These are phyloP conservation scores for Globisporangium emineosum DNA, from an alignment of 352 stramenopile species.

Conservation along the genomic window DNA sequence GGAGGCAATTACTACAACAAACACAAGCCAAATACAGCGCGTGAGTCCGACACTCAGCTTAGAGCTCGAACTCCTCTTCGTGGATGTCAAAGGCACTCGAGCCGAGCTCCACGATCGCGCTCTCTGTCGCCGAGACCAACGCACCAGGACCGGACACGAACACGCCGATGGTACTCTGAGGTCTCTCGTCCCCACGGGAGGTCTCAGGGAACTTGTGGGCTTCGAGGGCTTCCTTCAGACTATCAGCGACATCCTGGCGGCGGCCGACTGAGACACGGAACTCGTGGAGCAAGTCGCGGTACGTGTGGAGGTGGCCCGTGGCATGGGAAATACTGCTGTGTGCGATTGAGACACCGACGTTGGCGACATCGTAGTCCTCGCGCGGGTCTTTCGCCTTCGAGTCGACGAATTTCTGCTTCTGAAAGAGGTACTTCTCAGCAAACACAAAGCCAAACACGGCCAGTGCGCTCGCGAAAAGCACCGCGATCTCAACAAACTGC, in stretches of 20 bases:
- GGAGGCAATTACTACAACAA: too few relatives aligned
- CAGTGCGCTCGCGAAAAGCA: conserved; percentile 8
- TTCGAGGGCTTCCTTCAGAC: conserved; percentile 1
- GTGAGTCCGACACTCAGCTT: too few relatives aligned
- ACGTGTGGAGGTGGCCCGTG: conserved; percentile 5
- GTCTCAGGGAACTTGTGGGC: background rate
- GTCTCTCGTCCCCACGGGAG: background rate
- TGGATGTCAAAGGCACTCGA: conserved; percentile 4
- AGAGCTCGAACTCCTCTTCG: conserved; percentile 7
- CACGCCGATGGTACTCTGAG: conserved; percentile 5
- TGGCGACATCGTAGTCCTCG: conserved; percentile 10
- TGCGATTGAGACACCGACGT: background rate
- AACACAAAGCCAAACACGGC: conserved; percentile 10
- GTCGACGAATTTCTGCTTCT: background rate
- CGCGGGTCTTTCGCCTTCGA: conserved; percentile 1
- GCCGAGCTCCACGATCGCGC: background rate
- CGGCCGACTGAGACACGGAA: conserved; percentile 3
- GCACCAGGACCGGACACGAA: conserved; percentile 11
- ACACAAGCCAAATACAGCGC: too few relatives aligned
- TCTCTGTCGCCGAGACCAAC: conserved; percentile 7
- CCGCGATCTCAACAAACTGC: conserved; percentile 11
- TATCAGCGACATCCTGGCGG: conserved; percentile 2
- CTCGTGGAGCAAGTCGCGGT: conserved; percentile 5
- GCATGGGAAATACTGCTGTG: background rate
- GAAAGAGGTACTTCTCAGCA: conserved; percentile 3